Evolutionary conservation across 345 rosid genomes (phyloP).

Genomic region (Pelargonium nanum): DNA sequence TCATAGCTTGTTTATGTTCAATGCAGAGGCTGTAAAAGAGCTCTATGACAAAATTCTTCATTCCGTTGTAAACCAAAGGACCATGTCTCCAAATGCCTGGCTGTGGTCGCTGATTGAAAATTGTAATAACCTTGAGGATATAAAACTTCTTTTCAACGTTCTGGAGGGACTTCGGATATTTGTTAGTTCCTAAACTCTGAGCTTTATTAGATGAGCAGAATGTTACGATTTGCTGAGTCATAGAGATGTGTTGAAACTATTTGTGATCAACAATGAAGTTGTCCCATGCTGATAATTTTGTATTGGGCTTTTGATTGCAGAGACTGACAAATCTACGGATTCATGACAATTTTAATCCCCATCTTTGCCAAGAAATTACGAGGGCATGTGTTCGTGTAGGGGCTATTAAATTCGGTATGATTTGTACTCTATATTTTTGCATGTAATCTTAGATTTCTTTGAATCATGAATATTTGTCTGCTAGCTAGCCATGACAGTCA

Average conservation of each 20-base stretch:
- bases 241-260: neutral
- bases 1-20: conserved; percentile 2
- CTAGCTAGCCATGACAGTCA: neutral
- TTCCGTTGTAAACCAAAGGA: conserved; percentile 45
- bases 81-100: conserved; percentile 84
- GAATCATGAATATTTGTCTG: neutral
- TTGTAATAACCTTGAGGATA: conserved; percentile 56
- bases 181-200: conserved; percentile 33
- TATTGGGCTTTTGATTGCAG: conserved; percentile 31
- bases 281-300: neutral
- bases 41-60: conserved; percentile 44
- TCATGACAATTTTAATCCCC: conserved; percentile 64
- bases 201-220: neutral
- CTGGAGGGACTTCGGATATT: conserved; percentile 63
- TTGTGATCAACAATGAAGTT: neutral
- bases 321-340: conserved; percentile 73
- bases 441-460: neutral
- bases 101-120: conserved; percentile 62
- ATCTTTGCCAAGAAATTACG: conserved; percentile 74
- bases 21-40: conserved; percentile 68
- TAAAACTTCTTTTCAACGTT: conserved; percentile 53
- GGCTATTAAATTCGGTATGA: conserved; percentile 66
- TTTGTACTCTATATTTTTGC: conserved; percentile 1
- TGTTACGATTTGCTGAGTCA: neutral
- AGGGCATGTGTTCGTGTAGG: conserved; percentile 66